These are phyloP conservation scores for Ambrosiella beaveri DNA, from an alignment of 2,329 filamentous ascomycete species.

Conservation along the genomic window DNA sequence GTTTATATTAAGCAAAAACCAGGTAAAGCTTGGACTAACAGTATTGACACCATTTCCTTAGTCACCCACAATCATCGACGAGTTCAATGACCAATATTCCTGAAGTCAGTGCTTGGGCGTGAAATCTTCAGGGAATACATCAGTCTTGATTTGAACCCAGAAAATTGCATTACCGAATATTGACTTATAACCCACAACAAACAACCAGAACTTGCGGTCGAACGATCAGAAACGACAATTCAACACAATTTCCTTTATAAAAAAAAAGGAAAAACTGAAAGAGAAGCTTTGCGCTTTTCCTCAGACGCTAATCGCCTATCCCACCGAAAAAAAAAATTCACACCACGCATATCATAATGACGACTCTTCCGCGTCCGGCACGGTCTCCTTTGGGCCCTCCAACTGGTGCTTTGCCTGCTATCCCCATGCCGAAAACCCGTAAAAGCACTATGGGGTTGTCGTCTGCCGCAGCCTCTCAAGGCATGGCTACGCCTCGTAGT, in stretches of 20 bases:
- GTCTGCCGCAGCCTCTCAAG: constrained; percentile 22
- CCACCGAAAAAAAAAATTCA: neutral
- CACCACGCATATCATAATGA: constrained; percentile 24
- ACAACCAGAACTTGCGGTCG: neutral
- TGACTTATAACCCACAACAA: neutral
- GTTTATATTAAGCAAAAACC: neutral
- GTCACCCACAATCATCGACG: neutral
- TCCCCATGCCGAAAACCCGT: constrained; percentile 56
- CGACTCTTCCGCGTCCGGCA: constrained; percentile 48
- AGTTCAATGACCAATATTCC: neutral
- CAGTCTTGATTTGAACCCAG: too few relatives aligned
- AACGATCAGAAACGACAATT: neutral
- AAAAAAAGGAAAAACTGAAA: neutral
- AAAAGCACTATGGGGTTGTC: constrained; percentile 39
- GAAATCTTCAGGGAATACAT: neutral
- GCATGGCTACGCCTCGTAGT: constrained; percentile 35
- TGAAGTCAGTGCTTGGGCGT: neutral
- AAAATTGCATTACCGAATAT: neutral
- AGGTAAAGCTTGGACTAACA: constrained; percentile 1
- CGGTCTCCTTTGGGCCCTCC: constrained; percentile 55
- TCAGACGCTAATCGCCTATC: neutral
- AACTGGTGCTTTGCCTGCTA: constrained; percentile 51
- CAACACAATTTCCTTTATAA: neutral
- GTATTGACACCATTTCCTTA: neutral
- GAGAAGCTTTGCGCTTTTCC: neutral